phyloP scores from a whole-genome alignment of 2,329 filamentous ascomycete genomes.

The Blumeria hordei region DNA sequence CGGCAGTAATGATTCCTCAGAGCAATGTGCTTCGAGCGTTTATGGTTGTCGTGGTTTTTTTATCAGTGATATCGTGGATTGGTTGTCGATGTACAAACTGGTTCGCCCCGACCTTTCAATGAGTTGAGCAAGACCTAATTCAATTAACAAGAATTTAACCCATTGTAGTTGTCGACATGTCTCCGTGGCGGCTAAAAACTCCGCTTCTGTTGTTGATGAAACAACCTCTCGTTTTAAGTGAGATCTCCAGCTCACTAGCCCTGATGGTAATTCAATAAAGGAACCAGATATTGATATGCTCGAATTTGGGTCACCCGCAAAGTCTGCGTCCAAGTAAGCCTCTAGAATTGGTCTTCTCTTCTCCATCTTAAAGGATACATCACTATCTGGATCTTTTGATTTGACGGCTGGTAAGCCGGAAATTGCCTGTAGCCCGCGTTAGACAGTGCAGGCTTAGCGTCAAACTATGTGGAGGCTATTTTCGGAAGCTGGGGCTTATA shows the following conservation, averaged over 20 bases:
- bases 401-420: too few species aligned
- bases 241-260: not conserved
- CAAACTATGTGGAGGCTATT: too few species aligned
- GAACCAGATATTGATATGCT: not conserved
- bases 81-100: too few species aligned
- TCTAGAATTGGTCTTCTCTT: too few species aligned
- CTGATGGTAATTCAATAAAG: not conserved
- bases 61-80: not conserved
- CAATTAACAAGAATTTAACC: not conserved
- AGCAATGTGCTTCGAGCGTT: not conserved
- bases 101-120: not conserved
- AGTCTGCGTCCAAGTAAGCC: not conserved
- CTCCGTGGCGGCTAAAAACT: not conserved
- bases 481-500: too few species aligned
- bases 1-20: not conserved
- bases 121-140: not conserved
- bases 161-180: not conserved
- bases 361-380: too few species aligned
- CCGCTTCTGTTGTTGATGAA: not conserved
- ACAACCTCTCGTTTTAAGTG: not conserved
- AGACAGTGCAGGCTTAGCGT: too few species aligned
- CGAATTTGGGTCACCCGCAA: not conserved
- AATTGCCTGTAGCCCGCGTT: too few species aligned
- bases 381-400: too few species aligned
- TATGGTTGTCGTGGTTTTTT: not conserved